Percentiles rank a stretch among this genome's conserved stretches.
Evolutionary conservation across 2,329 filamentous ascomycete genomes (phyloP).

Genomic region (Plectosphaerella plurivora): DNA sequence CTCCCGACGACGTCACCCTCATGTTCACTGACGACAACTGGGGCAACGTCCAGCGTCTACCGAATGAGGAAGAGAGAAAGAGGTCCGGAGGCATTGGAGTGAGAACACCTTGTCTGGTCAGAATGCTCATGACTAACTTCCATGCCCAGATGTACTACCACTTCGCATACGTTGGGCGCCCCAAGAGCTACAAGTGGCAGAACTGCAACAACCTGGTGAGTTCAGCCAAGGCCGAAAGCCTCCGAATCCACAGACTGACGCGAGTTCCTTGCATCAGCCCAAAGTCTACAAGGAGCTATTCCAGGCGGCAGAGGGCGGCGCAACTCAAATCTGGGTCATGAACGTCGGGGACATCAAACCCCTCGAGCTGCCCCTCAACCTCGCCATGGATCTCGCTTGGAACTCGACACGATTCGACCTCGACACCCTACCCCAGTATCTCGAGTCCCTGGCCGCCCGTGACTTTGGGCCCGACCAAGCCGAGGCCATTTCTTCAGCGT

Average conservation of each 20-base stretch:
- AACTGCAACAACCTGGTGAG: slow-evolving; percentile 51
- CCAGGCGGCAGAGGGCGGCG: slow-evolving; percentile 49
- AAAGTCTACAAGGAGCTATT: slow-evolving; percentile 37
- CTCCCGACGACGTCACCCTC: slow-evolving; percentile 54
- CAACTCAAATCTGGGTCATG: slow-evolving; percentile 58
- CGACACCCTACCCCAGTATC: slow-evolving; percentile 40
- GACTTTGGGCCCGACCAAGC: slow-evolving; percentile 49
- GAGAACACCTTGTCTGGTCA: not conserved
- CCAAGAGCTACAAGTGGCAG: slow-evolving; percentile 38
- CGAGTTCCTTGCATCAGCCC: slow-evolving; percentile 4
- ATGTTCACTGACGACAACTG: slow-evolving; percentile 60
- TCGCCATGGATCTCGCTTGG: slow-evolving; percentile 56
- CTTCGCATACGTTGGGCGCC: slow-evolving; percentile 30
- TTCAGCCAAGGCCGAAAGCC: slow-evolving; percentile 18
- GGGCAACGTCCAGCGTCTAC: slow-evolving; percentile 53
- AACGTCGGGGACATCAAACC: slow-evolving; percentile 64
- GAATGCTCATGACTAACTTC: not conserved
- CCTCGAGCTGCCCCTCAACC: slow-evolving; percentile 50
- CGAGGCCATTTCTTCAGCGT: slow-evolving; percentile 41
- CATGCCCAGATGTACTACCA: slow-evolving; percentile 40
- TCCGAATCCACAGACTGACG: not conserved
- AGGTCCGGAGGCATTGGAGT: slow-evolving; percentile 54
- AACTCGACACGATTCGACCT: slow-evolving; percentile 42
- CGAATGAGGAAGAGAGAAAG: slow-evolving; percentile 45
- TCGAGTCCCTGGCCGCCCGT: slow-evolving; percentile 45